A percentile compares a stretch with the other conserved stretches of the same genome.
These are phyloP conservation scores for Blumeria hordei DNA, from an alignment of 2,329 filamentous ascomycete species.

Conservation along the genomic window DNA sequence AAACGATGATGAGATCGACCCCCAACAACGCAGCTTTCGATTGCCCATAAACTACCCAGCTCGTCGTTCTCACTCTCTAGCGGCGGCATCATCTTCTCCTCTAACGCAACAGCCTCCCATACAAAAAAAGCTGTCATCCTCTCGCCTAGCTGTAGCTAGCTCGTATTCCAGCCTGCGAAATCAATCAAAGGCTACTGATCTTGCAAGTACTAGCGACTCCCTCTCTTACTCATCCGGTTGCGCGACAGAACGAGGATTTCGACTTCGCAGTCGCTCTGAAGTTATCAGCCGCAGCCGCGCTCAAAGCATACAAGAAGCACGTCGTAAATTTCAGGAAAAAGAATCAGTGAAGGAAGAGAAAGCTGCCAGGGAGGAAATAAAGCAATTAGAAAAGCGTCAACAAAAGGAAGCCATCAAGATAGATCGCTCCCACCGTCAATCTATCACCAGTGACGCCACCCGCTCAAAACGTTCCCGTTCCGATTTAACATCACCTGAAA, in stretches of 20 bases:
- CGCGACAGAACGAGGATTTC: conserved; percentile 32
- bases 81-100: conserved; percentile 4
- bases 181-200: background rate
- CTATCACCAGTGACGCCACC: conserved; percentile 18
- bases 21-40: conserved; percentile 7
- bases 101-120: conserved; percentile 8
- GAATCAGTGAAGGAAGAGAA: conserved; percentile 37
- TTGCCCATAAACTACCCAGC: conserved; percentile 11
- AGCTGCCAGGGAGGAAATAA: conserved; percentile 31
- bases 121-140: conserved; percentile 11
- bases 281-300: conserved; percentile 28
- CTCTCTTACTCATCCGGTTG: conserved; percentile 27
- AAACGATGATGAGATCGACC: conserved; percentile 13
- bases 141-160: conserved; percentile 9
- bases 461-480: conserved; percentile 18
- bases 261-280: conserved; percentile 34
- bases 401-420: conserved; percentile 28
- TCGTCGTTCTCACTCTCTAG: conserved; percentile 7
- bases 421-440: conserved; percentile 18
- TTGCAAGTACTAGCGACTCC: conserved; percentile 9
- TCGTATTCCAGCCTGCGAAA: conserved; percentile 11
- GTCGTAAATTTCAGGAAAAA: conserved; percentile 37
- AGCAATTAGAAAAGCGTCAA: conserved; percentile 32
- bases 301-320: conserved; percentile 34
- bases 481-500: conserved; percentile 12